Evolutionary conservation across 2,329 filamentous ascomycete species (phyloP), one percentile per base, ranked within the genome.

Genomic region (Hortaea sp.): DNA sequence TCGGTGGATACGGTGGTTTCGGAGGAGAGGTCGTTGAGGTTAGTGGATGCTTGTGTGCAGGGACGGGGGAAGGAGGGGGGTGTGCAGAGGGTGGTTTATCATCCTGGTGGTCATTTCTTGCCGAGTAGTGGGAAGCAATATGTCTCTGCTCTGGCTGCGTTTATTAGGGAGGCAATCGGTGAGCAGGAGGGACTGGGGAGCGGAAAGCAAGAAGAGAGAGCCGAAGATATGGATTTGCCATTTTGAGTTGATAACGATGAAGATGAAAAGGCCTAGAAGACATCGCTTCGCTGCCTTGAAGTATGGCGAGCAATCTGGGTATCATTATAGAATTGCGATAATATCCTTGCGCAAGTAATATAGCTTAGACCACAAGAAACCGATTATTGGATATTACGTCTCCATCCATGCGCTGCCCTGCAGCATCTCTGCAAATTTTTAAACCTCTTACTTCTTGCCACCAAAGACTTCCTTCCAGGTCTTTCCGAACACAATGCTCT

Each of bases 51-150:
- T 41, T 87, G 81, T 63, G 74, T 57, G n/a, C 50, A 57, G 35
- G 60, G 63, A 52, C 73, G 72, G 40, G 72, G 60, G 45, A 69
- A 66, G 39, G 51, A 54, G 12, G 63, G 61, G 4, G 54, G 55
- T 29, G 60, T 60, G 29, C 49, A 52, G 38, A 74, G 68, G 55
- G 72, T 78, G 44, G 72, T 84, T 44, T 79, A 84, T 57, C 88
- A 94, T 66, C 89, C 90, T 1, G 90, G 90, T 6, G 89, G 89
- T 0, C 90, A 97, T 64, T 88, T 94, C 60, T 77, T 95, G 59
- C 90, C 90, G 0, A 81, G 66, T 44, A 71, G 88, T 49, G 79
- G 82, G 55, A 87, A 84, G 69, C 84, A 88, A 55, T 92, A 84
- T 76, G 79, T 83, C 13, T 82, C 83, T 71, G 83, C 83, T 30